These are phyloP conservation scores for Wickerhamomyces chaumierensis DNA, from an alignment of 805 yeast species.

Conservation along the genomic window DNA sequence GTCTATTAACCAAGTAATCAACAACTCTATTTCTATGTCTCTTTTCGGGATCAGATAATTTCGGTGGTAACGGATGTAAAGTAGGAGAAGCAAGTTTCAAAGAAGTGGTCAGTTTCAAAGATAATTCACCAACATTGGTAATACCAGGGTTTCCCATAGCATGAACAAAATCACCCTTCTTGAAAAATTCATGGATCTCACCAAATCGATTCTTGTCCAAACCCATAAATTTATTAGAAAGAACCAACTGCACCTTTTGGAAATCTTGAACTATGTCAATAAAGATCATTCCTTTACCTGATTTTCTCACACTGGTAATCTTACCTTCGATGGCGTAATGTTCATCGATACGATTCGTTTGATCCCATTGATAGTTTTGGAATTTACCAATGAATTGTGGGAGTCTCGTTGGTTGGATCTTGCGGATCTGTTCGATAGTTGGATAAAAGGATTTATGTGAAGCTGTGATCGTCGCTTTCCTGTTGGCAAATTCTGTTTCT, in stretches of 20 bases:
- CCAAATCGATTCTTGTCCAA: slow-evolving; percentile 31
- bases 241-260: slow-evolving; percentile 47
- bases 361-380: slow-evolving; percentile 14
- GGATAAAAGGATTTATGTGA: slow-evolving; percentile 16
- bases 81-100: slow-evolving; percentile 54
- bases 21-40: slow-evolving; percentile 61
- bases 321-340: slow-evolving; percentile 36
- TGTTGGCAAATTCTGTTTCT: slow-evolving; percentile 14
- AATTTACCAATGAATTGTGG: slow-evolving; percentile 28
- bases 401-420: slow-evolving; percentile 20
- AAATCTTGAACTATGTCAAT: slow-evolving; percentile 59
- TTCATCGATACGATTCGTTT: slow-evolving; percentile 14
- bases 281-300: slow-evolving; percentile 63
- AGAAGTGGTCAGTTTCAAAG: slow-evolving; percentile 46
- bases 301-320: slow-evolving; percentile 41
- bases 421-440: slow-evolving; percentile 9
- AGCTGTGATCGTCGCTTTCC: slow-evolving; percentile 11
- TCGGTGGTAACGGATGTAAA: slow-evolving; percentile 59
- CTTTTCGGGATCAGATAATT: slow-evolving; percentile 40
- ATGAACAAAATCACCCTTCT: slow-evolving; percentile 63
- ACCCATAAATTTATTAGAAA: slow-evolving; percentile 37
- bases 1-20: slow-evolving; percentile 54
- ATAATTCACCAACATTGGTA: slow-evolving; percentile 70
- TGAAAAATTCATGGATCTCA: slow-evolving; percentile 26
- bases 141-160: slow-evolving; percentile 62